Evolutionary conservation across 805 yeast species (phyloP).

Genomic region (Teunomyces lycoperdinae): DNA sequence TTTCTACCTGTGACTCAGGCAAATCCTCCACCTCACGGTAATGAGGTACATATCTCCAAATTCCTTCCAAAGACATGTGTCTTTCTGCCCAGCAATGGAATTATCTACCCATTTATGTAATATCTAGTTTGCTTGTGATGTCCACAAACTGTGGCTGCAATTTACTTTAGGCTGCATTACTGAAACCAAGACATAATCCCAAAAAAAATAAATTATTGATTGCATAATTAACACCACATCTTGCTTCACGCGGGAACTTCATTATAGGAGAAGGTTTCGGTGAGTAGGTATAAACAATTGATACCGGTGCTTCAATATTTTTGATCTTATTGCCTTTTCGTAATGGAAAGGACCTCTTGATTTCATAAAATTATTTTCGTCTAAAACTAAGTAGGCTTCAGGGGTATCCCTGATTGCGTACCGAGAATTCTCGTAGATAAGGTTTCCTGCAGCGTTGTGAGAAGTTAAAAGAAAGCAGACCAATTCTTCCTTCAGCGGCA

Average conservation of each 20-base stretch:
- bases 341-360: too few relatives aligned
- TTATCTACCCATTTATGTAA: too few relatives aligned
- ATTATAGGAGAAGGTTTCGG: not conserved
- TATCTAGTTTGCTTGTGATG: too few relatives aligned
- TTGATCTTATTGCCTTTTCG: too few relatives aligned
- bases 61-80: not conserved
- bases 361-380: too few relatives aligned
- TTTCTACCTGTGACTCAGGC: not conserved
- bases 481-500: not conserved
- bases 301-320: too few relatives aligned
- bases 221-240: not conserved
- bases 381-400: too few relatives aligned
- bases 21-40: constrained; percentile 3
- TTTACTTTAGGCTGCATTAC: not conserved
- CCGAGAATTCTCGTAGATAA: too few relatives aligned
- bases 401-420: too few relatives aligned
- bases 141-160: not conserved
- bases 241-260: not conserved
- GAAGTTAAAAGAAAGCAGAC: too few relatives aligned
- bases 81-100: not conserved
- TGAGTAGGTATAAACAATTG: too few relatives aligned
- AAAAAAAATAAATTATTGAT: not conserved
- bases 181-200: not conserved
- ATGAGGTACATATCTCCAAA: constrained; percentile 1
- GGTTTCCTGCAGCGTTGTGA: too few relatives aligned